Evolutionary conservation across 169 alveolate species (phyloP).

Genomic region (Cytauxzoon felis): DNA sequence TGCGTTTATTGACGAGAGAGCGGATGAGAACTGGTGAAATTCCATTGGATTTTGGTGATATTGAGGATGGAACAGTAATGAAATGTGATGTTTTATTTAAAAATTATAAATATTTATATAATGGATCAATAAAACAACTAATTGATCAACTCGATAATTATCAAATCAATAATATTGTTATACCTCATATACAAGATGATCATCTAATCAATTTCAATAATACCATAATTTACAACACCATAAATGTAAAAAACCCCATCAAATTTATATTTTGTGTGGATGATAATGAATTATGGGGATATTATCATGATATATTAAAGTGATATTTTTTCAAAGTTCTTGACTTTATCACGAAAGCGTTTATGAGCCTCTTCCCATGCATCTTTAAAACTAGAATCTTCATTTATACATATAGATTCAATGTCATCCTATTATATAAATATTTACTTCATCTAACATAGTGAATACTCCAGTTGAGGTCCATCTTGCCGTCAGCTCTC

Average conservation of each 20-base stretch:
- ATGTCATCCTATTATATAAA: slow-evolving; percentile 36
- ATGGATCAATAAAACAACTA: background rate
- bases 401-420: slow-evolving; percentile 4
- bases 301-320: slow-evolving; percentile 4
- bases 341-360: slow-evolving; percentile 22
- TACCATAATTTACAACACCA: background rate
- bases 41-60: no score
- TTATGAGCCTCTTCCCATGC: slow-evolving; percentile 61
- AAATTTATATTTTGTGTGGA: slow-evolving; percentile 1
- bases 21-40: no score
- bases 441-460: background rate
- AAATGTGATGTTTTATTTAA: no score
- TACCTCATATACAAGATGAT: background rate
- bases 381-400: slow-evolving; percentile 27
- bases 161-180: background rate
- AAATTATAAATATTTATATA: background rate
- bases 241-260: background rate
- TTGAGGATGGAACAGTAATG: no score
- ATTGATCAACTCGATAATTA: background rate
- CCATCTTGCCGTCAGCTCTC: no score
- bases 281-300: background rate
- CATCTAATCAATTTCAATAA: background rate
- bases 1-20: no score
- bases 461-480: background rate
- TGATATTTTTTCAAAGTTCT: slow-evolving; percentile 33